Conservation (phyloP, 2,329 filamentous ascomycete species). For the Phialophora tarda region DNA sequence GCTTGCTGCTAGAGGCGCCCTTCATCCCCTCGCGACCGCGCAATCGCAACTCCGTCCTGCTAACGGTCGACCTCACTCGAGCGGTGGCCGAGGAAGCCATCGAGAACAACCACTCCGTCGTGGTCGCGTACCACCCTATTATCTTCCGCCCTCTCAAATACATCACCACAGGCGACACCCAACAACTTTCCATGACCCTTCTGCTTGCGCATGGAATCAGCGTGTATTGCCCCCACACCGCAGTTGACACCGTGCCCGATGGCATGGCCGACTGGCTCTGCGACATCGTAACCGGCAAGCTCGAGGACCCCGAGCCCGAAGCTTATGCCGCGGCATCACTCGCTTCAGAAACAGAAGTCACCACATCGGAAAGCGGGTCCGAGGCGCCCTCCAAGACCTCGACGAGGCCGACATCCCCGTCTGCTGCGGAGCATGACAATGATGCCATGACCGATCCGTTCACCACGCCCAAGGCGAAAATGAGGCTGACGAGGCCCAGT, state of each 20-base stretch:
- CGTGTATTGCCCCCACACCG: conserved; percentile 95
- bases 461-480: conserved; percentile 31
- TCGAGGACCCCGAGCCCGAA: conserved; percentile 40
- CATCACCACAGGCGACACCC: conserved; percentile 79
- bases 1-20: conserved; percentile 73
- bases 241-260: conserved; percentile 81
- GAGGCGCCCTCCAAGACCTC: conserved; percentile 25
- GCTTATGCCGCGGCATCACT: conserved; percentile 29
- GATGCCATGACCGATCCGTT: conserved; percentile 46
- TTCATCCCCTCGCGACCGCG: conserved; percentile 59
- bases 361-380: conserved; percentile 33
- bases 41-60: conserved; percentile 71
- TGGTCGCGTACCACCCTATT: conserved; percentile 94
- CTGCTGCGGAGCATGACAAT: conserved; percentile 22
- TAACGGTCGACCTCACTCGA: conserved; percentile 89
- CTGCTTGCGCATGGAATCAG: conserved; percentile 86
- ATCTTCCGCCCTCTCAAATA: conserved; percentile 94
- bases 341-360: conserved; percentile 40
- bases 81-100: conserved; percentile 92
- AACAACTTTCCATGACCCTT: conserved; percentile 82
- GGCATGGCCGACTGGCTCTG: conserved; percentile 95
- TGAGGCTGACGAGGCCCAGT: conserved; percentile 23
- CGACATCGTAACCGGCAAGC: conserved; percentile 73
- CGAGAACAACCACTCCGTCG: conserved; percentile 71
- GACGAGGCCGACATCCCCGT: conserved; percentile 33